Evolutionary conservation across 208 protist species (phyloP).

Genomic region (Leishmania guyanensis): DNA sequence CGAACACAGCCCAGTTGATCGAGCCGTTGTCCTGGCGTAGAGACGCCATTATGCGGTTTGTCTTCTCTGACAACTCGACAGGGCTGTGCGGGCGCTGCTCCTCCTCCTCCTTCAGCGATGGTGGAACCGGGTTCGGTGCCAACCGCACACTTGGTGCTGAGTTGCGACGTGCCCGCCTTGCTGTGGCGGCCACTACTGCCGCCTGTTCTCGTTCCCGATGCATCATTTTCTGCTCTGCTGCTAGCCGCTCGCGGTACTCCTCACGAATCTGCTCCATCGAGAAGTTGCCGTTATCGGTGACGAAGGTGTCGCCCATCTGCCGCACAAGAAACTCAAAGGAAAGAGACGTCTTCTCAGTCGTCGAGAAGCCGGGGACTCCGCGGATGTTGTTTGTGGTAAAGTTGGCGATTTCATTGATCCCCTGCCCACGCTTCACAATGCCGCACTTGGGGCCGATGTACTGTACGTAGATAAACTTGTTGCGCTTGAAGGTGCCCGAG

Average conservation of each 20-base stretch:
- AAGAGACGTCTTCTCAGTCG: conserved; percentile 63
- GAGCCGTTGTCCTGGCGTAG: conserved; percentile 69
- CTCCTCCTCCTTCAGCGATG: conserved; percentile 6
- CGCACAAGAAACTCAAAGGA: conserved; percentile 66
- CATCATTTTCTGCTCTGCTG: conserved; percentile 69
- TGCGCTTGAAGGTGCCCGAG: conserved; percentile 84
- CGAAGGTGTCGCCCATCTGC: conserved; percentile 74
- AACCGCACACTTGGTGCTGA: conserved; percentile 18
- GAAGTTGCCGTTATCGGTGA: conserved; percentile 74
- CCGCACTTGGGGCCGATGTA: conserved; percentile 73
- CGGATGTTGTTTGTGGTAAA: conserved; percentile 56
- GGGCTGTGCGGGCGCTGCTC: conserved; percentile 12
- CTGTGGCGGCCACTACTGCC: conserved; percentile 13
- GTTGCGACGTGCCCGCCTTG: conserved; percentile 17
- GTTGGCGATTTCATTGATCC: conserved; percentile 62
- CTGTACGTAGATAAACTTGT: conserved; percentile 85
- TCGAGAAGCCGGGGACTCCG: conserved; percentile 65
- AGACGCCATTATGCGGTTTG: conserved; percentile 49
- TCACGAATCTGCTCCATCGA: conserved; percentile 76
- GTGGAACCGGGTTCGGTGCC: neutral
- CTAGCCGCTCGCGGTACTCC: conserved; percentile 66
- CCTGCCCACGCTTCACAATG: conserved; percentile 77
- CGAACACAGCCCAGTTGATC: conserved; percentile 84
- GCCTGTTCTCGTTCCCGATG: conserved; percentile 38
- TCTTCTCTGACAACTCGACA: conserved; percentile 31